Base-by-base conservation (phyloP, 2,329 filamentous ascomycete genomes). In the Botrytis hyacinthi region DNA sequence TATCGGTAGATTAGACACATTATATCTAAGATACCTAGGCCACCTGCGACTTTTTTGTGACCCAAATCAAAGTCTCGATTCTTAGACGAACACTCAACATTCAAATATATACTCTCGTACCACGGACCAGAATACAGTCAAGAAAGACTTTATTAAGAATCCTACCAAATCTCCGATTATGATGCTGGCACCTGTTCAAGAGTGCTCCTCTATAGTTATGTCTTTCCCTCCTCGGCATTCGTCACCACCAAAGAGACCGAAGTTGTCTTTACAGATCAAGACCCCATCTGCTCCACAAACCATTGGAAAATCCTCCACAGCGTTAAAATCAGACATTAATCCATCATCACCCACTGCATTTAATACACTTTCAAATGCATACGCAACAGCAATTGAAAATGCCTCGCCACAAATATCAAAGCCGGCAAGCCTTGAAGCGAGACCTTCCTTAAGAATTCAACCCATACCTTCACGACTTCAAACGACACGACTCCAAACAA, bases 291-390 rank as follows among this genome's bases (percentile, higher is more conserved):
- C 81, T 48, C 79, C 84, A 59, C 80, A 82, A 71, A 84, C 82
- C 71, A 80, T 84, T 26, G 80, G 82, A 54, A 82, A 83, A 74
- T 82, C 82, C 0, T 83, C 84, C 42, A 84, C 84, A 74, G 84
- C 83, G 8, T 79, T 87, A 61, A 81, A 81, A 72, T 67, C 84
- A 35, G 83, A 84, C 70, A 81, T 87, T 57, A 86, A 90, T 77
- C 86, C 87, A 44, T 86, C 84, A 73, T 90, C 89, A 46, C 88
- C 88, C 5, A 91, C 89, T 1, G 84, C 88, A 35, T 90, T 90
- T 82, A 91, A 91, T 81, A 91, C 89, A 3, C 84, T 91, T 57
- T 90, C 89, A 71, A 91, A 91, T 81, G 87, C 89, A 74, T 91
- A 91, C 78, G 86, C 87, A 40, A 88, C 87, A 4, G 87, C 89